These are phyloP conservation scores for apple (Malus domestica) DNA, from an alignment of 306 rosid species.

Conservation along the genomic window ASM211411v1 NC_041802.1:30352501-30353000, in stretches of 20 bases:
- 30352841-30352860: constrained; percentile 10
- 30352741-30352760: constrained; percentile 94
- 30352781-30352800: constrained; percentile 64
- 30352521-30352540: background rate
- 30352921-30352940: constrained; percentile 32
- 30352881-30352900: constrained; percentile 57
- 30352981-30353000: background rate
- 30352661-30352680: background rate
- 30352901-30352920: constrained; percentile 15
- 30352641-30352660: background rate
- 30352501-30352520: background rate
- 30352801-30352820: constrained; percentile 32
- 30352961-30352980: background rate
- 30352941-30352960: background rate
- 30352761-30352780: constrained; percentile 95
- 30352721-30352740: constrained; percentile 17
- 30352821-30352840: background rate
- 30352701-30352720: constrained; percentile 3
- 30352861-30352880: constrained; percentile 18
- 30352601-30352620: constrained; percentile 2
- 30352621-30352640: constrained; percentile 7
- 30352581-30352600: too few relatives aligned
- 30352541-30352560: constrained; percentile 4
- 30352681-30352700: constrained; percentile 14
- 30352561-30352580: too few relatives aligned